Evolutionary conservation across 352 stramenopile genomes (phyloP), one percentile per base, ranked within the genome.

Genomic region (Stephanocyclus meneghinianus): DNA sequence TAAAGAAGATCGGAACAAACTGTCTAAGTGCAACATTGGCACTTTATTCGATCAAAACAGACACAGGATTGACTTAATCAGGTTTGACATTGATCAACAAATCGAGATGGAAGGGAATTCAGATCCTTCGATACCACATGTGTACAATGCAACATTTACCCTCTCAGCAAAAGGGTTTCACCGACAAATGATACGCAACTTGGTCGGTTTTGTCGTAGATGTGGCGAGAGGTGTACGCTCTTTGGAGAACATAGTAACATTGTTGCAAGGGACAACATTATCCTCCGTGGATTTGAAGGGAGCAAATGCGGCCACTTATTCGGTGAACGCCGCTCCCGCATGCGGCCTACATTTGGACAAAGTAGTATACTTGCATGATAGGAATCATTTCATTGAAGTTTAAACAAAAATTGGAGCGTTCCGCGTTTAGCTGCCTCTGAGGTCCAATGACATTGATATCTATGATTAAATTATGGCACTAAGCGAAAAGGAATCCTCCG

Each of bases 401-500:
- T n/a, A 45, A 13, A 21, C 0, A n/a, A 35, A 29, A 57, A 26
- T 26, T 26, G 21, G 21, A 26, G 21, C 21, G 21, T 26, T 1
- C 21, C 47, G 0, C 18, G 13, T 55, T 26, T 4, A 15, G 13
- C 18, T 55, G 13, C 18, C 15, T 55, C 47, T 55, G 47, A 55
- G 5, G 13, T n/a, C 13, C 18, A 0, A 21, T 16, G 18, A 60
- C n/a, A 60, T 26, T 13, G 29, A 60, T 26, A 26, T 42, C 40
- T 51, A 2, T 21, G 2, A 13, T 37, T 26, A 59, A 6, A 30
- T 40, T 64, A 26, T 56, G 10, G 4, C 47, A 60, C 86, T 97
- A 99, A 70, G 96, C 97, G 91, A 99, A 99, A 18, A 96, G 93
- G 91, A 99, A 99, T 8, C 95, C 97, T 5, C 98, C 95, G 45